Percentiles rank a stretch among this genome's conserved stretches.
phyloP scores from a whole-genome alignment of 306 rosid species.

The Casuarina cunninghamiana region DNA sequence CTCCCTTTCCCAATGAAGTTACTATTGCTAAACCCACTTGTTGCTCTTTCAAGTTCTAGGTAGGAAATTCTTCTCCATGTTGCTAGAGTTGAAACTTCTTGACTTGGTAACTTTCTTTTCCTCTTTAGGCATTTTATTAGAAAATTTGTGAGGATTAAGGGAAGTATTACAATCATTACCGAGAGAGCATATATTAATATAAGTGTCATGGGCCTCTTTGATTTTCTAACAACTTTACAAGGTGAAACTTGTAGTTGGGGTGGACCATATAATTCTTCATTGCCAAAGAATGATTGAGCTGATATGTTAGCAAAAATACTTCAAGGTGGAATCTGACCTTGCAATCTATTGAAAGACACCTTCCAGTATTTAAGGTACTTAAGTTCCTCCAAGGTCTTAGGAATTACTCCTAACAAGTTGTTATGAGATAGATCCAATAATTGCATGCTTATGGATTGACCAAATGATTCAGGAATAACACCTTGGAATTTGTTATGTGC shows the following conservation, averaged over 20 bases:
- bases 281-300: constrained; percentile 26
- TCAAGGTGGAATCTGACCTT: constrained; percentile 30
- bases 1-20: not conserved
- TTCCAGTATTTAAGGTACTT: constrained; percentile 6
- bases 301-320: constrained; percentile 25
- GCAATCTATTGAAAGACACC: constrained; percentile 31
- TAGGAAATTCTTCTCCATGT: constrained; percentile 21
- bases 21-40: constrained; percentile 10
- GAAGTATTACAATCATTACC: not conserved
- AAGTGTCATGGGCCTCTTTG: not conserved
- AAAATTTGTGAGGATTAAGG: not conserved
- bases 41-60: constrained; percentile 19
- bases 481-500: constrained; percentile 31
- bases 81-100: not conserved
- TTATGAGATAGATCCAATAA: constrained; percentile 31
- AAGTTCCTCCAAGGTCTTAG: constrained; percentile 23
- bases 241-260: constrained; percentile 7
- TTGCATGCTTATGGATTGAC: constrained; percentile 22
- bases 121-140: not conserved
- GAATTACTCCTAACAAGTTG: constrained; percentile 29
- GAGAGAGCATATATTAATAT: not conserved
- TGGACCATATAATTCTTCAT: constrained; percentile 31
- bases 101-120: not conserved
- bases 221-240: constrained; percentile 3
- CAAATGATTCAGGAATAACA: constrained; percentile 29